Base-by-base conservation (phyloP, 768 basidiomycete species). In the Pleurotus pulmonarius region DNA sequence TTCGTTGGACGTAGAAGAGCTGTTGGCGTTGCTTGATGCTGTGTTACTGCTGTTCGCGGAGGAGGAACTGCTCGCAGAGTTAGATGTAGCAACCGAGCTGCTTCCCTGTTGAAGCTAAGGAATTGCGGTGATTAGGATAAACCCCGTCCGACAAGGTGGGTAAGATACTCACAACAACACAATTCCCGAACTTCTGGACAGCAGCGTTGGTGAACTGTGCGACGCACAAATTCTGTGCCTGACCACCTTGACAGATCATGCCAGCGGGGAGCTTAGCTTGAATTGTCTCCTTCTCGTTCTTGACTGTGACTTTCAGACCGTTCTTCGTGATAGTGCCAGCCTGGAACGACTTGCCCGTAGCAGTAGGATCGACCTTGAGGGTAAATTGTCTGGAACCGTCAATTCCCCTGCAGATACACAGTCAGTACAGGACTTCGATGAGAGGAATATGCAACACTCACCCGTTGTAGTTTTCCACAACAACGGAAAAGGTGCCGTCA, bases 171-270 rank as follows among this genome's bases (percentile, higher is more conserved):
- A 83, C 78, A 25, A 74, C 80, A 15, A 77, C 74, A 57, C 82
- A 84, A 63, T 80, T 83, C 53, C 82, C 82, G 65, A 82, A 83
- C 24, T 78, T 76, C 39, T 53, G 51, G 1, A 40, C n/a, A n/a
- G 72, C 75, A 20, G 76, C 66, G 18, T 79, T 79, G 43, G 68
- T 74, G 61, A 83, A 78, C 26, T 78, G 75, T 69, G 75, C 79
- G 56, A 85, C 68, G 66, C 83, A 85, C 26, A 73, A 69, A 64
- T 81, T 71, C 1, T 69, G 66, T 3, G 67, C 56, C 1, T 66
- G 29, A 34, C 83, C 83, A 51, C 83, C 83, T 6, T 75, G 70
- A 65, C 83, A 85, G 55, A 66, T 74, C 6, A 76, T 81, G 18
- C 74, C 75, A 22, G 77, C 64, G 4, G 83, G 81, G 37, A 85